Evolutionary conservation across 148 eudicot species (phyloP).

Genomic region (Heliosperma pusillum): DNA sequence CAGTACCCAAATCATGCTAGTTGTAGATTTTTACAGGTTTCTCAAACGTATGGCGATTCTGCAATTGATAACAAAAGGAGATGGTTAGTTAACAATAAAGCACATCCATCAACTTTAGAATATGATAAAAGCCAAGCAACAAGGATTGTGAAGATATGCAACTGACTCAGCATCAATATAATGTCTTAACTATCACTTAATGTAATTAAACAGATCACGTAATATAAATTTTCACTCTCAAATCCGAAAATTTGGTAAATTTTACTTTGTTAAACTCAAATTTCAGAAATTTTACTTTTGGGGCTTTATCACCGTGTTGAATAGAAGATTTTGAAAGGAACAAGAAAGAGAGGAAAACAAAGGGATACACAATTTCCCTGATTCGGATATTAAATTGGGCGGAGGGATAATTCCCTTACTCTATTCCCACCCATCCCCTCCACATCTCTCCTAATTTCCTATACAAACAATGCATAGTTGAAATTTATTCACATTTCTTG

Average conservation of each 20-base stretch:
- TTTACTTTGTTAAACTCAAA: background rate
- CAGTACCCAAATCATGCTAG: conserved; percentile 33
- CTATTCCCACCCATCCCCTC: no score
- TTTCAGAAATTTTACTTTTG: background rate
- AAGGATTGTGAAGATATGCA: background rate
- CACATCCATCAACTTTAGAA: background rate
- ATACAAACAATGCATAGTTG: no score
- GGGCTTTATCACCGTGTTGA: background rate
- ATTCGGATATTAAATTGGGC: no score
- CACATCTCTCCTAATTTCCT: no score
- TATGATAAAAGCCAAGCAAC: background rate
- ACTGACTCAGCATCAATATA: background rate
- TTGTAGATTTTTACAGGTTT: conserved; percentile 93
- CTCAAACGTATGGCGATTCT: conserved; percentile 83
- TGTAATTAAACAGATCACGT: background rate
- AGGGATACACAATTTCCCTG: no score
- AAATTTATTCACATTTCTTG: no score
- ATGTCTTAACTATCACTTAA: background rate
- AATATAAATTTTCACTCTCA: background rate
- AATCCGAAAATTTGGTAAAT: background rate
- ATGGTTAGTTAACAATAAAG: background rate
- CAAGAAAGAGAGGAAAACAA: no score
- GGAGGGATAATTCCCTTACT: no score
- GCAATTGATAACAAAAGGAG: conserved; percentile 29
- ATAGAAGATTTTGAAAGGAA: no score